Percentiles rank a stretch among this genome's conserved stretches.
These are phyloP conservation scores for Prototheca cutis DNA, from an alignment of 163 green algal genomes.

Conservation along the genomic window DNA sequence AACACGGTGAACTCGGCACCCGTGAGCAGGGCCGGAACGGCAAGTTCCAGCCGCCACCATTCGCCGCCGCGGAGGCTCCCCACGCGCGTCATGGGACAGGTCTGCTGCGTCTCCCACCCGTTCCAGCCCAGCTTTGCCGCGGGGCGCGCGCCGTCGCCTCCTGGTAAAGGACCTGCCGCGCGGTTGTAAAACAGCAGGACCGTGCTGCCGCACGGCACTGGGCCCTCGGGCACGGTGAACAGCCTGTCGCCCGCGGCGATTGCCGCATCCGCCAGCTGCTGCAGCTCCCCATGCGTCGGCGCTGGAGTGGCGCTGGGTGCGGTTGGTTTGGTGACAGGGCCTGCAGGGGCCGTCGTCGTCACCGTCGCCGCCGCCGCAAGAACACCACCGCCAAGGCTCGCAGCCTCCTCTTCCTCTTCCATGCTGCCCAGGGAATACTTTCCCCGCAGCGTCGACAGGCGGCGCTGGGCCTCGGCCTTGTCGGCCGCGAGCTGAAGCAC, in stretches of 20 bases:
- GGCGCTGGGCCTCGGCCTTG: slow-evolving; percentile 24
- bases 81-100: neutral
- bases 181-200: slow-evolving; percentile 28
- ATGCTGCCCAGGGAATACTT: slow-evolving; percentile 6
- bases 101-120: slow-evolving; percentile 7
- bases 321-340: slow-evolving; percentile 5
- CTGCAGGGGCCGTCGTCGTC: too few species aligned
- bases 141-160: neutral
- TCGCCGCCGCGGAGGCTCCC: slow-evolving; percentile 20
- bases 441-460: slow-evolving; percentile 17
- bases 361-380: too few species aligned
- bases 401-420: neutral
- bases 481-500: slow-evolving; percentile 38
- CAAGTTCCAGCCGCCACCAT: slow-evolving; percentile 42
- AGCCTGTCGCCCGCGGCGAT: neutral
- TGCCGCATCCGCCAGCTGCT: slow-evolving; percentile 13
- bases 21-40: slow-evolving; percentile 44
- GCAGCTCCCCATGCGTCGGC: neutral
- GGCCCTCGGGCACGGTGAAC: slow-evolving; percentile 20
- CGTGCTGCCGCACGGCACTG: slow-evolving; percentile 11
- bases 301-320: neutral
- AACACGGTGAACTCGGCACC: slow-evolving; percentile 61
- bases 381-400: too few species aligned
- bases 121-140: slow-evolving; percentile 21
- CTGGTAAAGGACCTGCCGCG: slow-evolving; percentile 15